Evolutionary conservation across 2,329 filamentous ascomycete species (phyloP).

Genomic region (Fonsecaea multimorphosa): DNA sequence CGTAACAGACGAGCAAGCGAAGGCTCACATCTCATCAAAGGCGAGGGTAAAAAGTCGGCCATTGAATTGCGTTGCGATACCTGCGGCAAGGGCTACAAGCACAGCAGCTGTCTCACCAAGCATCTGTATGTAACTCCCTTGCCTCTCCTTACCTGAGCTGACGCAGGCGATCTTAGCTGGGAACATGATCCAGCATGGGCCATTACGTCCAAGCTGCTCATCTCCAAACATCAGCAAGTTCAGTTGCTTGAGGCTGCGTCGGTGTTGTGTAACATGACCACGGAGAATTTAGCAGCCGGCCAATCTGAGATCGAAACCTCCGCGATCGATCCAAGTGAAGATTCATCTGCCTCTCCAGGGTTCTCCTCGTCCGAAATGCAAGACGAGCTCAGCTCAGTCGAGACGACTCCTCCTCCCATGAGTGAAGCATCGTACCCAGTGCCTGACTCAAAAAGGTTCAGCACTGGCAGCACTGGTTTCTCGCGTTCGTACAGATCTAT

Average conservation of each 20-base stretch:
- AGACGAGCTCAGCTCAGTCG: conserved; percentile 81
- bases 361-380: conserved; percentile 79
- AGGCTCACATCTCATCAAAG: conserved; percentile 80
- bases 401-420: conserved; percentile 89
- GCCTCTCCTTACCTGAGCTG: conserved; percentile 41
- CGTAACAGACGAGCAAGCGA: conserved; percentile 76
- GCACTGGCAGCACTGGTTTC: conserved; percentile 56
- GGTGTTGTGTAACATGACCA: conserved; percentile 91
- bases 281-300: conserved; percentile 67
- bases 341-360: conserved; percentile 80
- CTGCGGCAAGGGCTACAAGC: conserved; percentile 99
- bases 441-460: conserved; percentile 65
- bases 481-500: conserved; percentile 83
- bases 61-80: conserved; percentile 94
- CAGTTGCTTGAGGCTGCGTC: conserved; percentile 95
- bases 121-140: conserved; percentile 82
- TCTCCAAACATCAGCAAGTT: conserved; percentile 99
- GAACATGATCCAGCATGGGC: conserved; percentile 99
- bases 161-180: conserved; percentile 71
- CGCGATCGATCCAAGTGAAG: conserved; percentile 74
- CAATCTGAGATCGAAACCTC: conserved; percentile 71
- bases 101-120: conserved; percentile 99
- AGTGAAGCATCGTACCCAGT: conserved; percentile 66
- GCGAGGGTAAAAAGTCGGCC: conserved; percentile 77
- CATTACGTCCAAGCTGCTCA: conserved; percentile 93